These are phyloP conservation scores for Colletotrichum filicis DNA, from an alignment of 2,329 filamentous ascomycete genomes.

Conservation along the genomic window DNA sequence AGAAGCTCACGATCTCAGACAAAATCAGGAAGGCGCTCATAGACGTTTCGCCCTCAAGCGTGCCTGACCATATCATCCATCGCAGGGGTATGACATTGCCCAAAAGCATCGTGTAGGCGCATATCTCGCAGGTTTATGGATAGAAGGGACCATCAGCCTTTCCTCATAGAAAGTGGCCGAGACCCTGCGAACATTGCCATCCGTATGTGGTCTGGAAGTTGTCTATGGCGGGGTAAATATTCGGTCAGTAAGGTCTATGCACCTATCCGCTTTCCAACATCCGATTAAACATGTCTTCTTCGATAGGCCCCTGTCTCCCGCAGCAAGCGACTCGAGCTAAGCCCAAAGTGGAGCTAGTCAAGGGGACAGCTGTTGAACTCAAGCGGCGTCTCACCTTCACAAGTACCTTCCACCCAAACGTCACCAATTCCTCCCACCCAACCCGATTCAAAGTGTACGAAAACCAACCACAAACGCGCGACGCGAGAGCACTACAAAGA, in stretches of 20 bases:
- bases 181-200: too few relatives aligned
- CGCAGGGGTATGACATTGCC: too few relatives aligned
- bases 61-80: too few relatives aligned
- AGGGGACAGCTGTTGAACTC: constrained; percentile 42
- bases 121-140: too few relatives aligned
- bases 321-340: constrained; percentile 29
- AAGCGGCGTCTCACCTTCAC: constrained; percentile 20
- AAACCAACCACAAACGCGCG: neutral
- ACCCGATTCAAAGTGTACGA: neutral
- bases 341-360: constrained; percentile 35
- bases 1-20: too few relatives aligned
- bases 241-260: neutral
- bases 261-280: neutral
- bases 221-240: constrained; percentile 18
- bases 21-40: too few relatives aligned
- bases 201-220: neutral
- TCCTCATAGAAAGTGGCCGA: too few relatives aligned
- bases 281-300: constrained; percentile 1
- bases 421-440: constrained; percentile 5
- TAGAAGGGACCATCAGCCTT: too few relatives aligned
- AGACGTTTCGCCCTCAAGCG: too few relatives aligned
- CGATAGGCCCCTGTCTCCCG: constrained; percentile 16
- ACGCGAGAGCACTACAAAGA: constrained; percentile 28
- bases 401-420: constrained; percentile 15
- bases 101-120: too few relatives aligned